Percentiles rank a stretch among this genome's conserved stretches.
Conservation (phyloP, 2,329 filamentous ascomycete species). For the Trichoderma sp. region DNA sequence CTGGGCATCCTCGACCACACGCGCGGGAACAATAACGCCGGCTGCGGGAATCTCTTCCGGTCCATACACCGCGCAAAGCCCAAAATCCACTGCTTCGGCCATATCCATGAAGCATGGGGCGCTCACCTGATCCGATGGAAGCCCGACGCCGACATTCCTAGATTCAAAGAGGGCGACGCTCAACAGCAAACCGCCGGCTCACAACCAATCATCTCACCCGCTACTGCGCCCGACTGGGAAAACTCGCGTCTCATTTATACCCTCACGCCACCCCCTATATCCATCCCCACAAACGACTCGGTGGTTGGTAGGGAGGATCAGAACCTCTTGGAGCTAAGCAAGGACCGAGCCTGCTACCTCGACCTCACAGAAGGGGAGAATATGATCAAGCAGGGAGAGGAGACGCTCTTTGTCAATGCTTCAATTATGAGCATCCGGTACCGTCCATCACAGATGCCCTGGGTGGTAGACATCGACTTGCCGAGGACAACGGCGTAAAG, state of each 20-base stretch:
- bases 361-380: conserved; percentile 38
- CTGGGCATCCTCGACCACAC: conserved; percentile 47
- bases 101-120: conserved; percentile 61
- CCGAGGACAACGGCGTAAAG: conserved; percentile 14
- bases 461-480: conserved; percentile 51
- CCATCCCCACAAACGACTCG: conserved; percentile 24
- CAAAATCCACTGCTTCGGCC: conserved; percentile 54
- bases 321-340: conserved; percentile 24
- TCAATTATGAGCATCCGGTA: conserved; percentile 48
- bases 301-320: conserved; percentile 19
- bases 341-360: conserved; percentile 34
- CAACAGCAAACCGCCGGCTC: conserved; percentile 18
- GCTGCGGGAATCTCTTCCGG: conserved; percentile 44
- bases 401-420: conserved; percentile 61
- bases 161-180: too few relatives aligned
- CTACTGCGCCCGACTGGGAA: conserved; percentile 39
- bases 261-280: conserved; percentile 29
- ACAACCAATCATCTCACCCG: background rate
- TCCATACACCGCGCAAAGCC: conserved; percentile 45
- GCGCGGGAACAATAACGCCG: conserved; percentile 32
- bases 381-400: conserved; percentile 36
- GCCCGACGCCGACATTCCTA: conserved; percentile 22
- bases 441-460: conserved; percentile 47
- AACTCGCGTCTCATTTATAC: conserved; percentile 37
- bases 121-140: conserved; percentile 52